phyloP scores from a whole-genome alignment of 1,284 basidiomycete species.

The Cystobasidium slooffiae region DNA sequence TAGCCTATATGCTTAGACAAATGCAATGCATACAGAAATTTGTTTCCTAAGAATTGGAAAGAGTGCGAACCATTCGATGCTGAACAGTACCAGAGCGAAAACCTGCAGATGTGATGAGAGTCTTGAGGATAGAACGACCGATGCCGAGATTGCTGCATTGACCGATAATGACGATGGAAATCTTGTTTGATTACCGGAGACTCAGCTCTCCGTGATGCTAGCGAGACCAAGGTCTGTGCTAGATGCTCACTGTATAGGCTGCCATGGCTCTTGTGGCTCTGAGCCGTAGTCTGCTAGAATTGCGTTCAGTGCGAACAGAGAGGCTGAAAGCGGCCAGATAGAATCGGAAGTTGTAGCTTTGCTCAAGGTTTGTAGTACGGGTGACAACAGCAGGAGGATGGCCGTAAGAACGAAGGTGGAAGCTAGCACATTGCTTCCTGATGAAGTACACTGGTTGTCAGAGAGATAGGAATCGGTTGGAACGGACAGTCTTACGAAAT shows the following conservation, averaged over 20 bases:
- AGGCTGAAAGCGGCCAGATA: constrained; percentile 86
- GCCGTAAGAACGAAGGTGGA: constrained; percentile 77
- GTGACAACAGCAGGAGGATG: constrained; percentile 83
- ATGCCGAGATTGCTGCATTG: constrained; percentile 92
- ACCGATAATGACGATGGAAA: constrained; percentile 87
- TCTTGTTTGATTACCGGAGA: constrained; percentile 58
- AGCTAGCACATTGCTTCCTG: constrained; percentile 13
- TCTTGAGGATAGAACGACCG: constrained; percentile 90
- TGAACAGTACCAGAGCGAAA: constrained; percentile 85
- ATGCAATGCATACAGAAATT: constrained; percentile 65
- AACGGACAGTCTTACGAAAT: constrained; percentile 3
- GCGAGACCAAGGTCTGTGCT: neutral
- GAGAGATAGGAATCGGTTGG: neutral
- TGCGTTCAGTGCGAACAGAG: constrained; percentile 68
- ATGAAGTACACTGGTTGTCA: too few species aligned
- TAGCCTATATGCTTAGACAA: neutral
- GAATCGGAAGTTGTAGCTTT: constrained; percentile 94
- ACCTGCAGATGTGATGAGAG: constrained; percentile 81
- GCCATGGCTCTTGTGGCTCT: constrained; percentile 49
- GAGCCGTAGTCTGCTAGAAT: constrained; percentile 70
- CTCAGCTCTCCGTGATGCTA: neutral
- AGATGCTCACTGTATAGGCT: constrained; percentile 42
- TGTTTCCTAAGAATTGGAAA: constrained; percentile 81
- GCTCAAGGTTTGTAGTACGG: constrained; percentile 87
- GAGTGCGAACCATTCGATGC: constrained; percentile 81